A percentile compares a stretch with the other conserved stretches of the same genome.
phyloP scores from a whole-genome alignment of 768 basidiomycete species.

The Calvatia gigantea region DNA sequence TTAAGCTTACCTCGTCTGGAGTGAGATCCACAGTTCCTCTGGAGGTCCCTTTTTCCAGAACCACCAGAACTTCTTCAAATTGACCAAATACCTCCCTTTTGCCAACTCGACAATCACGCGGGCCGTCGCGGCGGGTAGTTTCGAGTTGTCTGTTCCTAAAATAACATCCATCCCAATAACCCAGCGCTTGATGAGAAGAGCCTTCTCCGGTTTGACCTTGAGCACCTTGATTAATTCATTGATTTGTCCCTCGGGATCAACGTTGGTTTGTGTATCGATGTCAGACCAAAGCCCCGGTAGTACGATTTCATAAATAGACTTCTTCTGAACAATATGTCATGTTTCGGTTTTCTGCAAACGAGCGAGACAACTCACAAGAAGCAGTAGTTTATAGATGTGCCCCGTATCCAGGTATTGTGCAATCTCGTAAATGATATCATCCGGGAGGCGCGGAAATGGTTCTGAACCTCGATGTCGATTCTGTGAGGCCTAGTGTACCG shows the following conservation, averaged over 20 bases:
- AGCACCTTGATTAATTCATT: not conserved
- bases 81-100: not conserved
- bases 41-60: constrained; percentile 16
- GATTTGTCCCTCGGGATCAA: not conserved
- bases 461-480: not conserved
- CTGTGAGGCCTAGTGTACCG: not conserved
- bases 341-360: no score
- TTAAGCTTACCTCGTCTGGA: not conserved
- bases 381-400: not conserved
- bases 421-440: constrained; percentile 5
- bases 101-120: not conserved
- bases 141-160: not conserved
- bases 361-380: constrained; percentile 4
- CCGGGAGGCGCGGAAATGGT: not conserved
- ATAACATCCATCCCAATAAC: not conserved
- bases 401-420: not conserved
- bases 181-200: not conserved
- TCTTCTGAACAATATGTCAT: not conserved
- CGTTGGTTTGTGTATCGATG: not conserved
- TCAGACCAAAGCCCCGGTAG: not conserved
- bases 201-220: not conserved
- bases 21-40: constrained; percentile 8
- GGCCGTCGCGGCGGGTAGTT: not conserved
- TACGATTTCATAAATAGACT: not conserved
- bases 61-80: constrained; percentile 1